These are phyloP conservation scores for Phytophthora boehmeriae DNA, from an alignment of 352 stramenopile species.

Conservation along the genomic window DNA sequence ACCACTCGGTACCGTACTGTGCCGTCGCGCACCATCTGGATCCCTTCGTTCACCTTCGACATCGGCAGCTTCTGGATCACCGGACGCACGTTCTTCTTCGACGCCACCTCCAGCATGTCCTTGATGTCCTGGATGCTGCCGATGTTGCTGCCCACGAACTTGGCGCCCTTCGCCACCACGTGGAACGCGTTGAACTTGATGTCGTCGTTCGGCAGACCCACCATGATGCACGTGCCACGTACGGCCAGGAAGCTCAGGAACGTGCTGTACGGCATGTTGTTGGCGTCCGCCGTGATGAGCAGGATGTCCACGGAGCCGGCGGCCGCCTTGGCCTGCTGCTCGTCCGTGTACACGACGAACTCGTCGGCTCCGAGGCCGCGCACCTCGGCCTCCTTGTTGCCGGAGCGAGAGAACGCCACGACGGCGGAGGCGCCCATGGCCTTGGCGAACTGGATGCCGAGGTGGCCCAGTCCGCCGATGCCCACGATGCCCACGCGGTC, in stretches of 20 bases:
- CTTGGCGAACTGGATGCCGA: slow-evolving; percentile 22
- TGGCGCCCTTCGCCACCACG: slow-evolving; percentile 47
- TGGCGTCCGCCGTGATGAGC: slow-evolving; percentile 65
- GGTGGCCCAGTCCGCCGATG: slow-evolving; percentile 12
- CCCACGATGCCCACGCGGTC: slow-evolving; percentile 20
- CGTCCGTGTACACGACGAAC: slow-evolving; percentile 36
- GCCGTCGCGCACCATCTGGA: slow-evolving; percentile 46
- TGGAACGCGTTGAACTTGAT: slow-evolving; percentile 50
- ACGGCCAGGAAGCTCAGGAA: slow-evolving; percentile 54
- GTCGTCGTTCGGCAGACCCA: slow-evolving; percentile 61
- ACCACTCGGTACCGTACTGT: slow-evolving; percentile 38
- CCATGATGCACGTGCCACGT: slow-evolving; percentile 37
- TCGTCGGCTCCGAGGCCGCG: slow-evolving; percentile 54
- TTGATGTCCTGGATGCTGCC: slow-evolving; percentile 45
- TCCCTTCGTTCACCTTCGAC: slow-evolving; percentile 43
- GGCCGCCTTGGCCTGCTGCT: slow-evolving; percentile 32
- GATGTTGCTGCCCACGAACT: slow-evolving; percentile 62
- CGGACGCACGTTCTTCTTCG: slow-evolving; percentile 54
- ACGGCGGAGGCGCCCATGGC: slow-evolving; percentile 50
- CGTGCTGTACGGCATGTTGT: slow-evolving; percentile 44
- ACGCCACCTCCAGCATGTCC: slow-evolving; percentile 2
- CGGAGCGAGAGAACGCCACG: slow-evolving; percentile 58
- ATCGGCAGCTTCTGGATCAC: slow-evolving; percentile 57
- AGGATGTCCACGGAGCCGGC: slow-evolving; percentile 61
- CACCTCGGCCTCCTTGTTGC: slow-evolving; percentile 56